phyloP scores from a whole-genome alignment of 208 protist genomes.

The Leishmania tropica region DNA sequence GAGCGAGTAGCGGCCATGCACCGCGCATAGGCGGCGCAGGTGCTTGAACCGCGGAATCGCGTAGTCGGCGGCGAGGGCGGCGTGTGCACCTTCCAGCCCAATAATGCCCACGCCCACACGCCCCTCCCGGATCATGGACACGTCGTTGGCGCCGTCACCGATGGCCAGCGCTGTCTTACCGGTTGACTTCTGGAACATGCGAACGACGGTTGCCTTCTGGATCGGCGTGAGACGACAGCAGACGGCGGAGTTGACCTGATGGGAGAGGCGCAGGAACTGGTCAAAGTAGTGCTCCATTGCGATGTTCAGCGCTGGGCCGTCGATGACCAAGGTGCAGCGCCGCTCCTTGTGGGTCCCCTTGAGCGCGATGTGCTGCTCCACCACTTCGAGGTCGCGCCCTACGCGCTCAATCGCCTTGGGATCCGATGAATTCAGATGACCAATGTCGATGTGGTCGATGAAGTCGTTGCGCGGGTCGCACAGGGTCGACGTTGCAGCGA shows the following conservation, averaged over 20 bases:
- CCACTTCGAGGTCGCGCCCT: slow-evolving; percentile 54
- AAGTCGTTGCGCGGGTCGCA: slow-evolving; percentile 79
- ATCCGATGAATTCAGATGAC: slow-evolving; percentile 45
- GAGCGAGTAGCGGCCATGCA: slow-evolving; percentile 96
- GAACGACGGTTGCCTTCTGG: slow-evolving; percentile 91
- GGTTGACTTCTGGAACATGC: slow-evolving; percentile 89
- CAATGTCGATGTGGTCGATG: slow-evolving; percentile 88
- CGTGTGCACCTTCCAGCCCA: slow-evolving; percentile 96
- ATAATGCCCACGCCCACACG: slow-evolving; percentile 97
- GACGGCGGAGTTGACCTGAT: slow-evolving; percentile 83
- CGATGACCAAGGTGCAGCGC: slow-evolving; percentile 79
- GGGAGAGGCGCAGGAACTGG: slow-evolving; percentile 75
- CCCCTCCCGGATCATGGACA: slow-evolving; percentile 96
- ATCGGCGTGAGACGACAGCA: slow-evolving; percentile 91
- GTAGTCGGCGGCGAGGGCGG: slow-evolving; percentile 94
- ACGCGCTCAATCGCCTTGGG: slow-evolving; percentile 58
- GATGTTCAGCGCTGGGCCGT: slow-evolving; percentile 76
- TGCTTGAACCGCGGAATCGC: slow-evolving; percentile 95
- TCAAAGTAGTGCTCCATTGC: slow-evolving; percentile 77
- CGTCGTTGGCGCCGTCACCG: slow-evolving; percentile 99
- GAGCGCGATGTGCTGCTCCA: slow-evolving; percentile 60
- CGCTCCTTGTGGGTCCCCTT: slow-evolving; percentile 47
- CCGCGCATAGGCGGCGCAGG: slow-evolving; percentile 90
- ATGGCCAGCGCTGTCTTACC: slow-evolving; percentile 94
- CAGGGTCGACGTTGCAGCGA: slow-evolving; percentile 83